These are phyloP conservation scores for Tremella fuciformis DNA, from an alignment of 768 basidiomycete species.

Conservation along the genomic window DNA sequence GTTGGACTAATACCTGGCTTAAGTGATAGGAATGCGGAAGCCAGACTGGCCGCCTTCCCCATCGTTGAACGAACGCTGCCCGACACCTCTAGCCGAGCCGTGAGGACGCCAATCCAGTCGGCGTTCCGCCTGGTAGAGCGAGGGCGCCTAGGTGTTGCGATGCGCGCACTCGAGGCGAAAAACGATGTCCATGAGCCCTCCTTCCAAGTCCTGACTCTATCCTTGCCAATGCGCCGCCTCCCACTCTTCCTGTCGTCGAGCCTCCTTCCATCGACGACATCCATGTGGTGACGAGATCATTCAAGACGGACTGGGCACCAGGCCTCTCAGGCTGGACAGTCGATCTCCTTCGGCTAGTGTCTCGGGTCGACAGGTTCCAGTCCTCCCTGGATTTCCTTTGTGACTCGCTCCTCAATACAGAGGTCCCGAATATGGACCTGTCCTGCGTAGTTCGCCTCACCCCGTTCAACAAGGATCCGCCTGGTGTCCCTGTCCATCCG, in stretches of 20 bases:
- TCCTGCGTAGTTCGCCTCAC: conserved; percentile 9
- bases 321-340: conserved; percentile 17
- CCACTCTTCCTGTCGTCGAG: neutral
- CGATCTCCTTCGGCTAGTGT: conserved; percentile 12
- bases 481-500: neutral
- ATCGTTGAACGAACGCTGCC: neutral
- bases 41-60: neutral
- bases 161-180: neutral
- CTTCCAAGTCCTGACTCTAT: no score
- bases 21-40: neutral
- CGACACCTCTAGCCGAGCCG: neutral
- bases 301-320: conserved; percentile 10
- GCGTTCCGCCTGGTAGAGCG: neutral
- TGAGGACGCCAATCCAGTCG: neutral
- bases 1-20: neutral
- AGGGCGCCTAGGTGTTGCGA: neutral
- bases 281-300: neutral
- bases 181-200: neutral
- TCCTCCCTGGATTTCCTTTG: neutral
- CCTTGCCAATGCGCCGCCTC: no score
- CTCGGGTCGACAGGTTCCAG: neutral
- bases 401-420: neutral
- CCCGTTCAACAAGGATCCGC: conserved; percentile 7
- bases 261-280: conserved; percentile 6
- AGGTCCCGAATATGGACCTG: conserved; percentile 14